Conservation (phyloP, 805 yeast genomes). For the Teunomyces tritomae region DNA sequence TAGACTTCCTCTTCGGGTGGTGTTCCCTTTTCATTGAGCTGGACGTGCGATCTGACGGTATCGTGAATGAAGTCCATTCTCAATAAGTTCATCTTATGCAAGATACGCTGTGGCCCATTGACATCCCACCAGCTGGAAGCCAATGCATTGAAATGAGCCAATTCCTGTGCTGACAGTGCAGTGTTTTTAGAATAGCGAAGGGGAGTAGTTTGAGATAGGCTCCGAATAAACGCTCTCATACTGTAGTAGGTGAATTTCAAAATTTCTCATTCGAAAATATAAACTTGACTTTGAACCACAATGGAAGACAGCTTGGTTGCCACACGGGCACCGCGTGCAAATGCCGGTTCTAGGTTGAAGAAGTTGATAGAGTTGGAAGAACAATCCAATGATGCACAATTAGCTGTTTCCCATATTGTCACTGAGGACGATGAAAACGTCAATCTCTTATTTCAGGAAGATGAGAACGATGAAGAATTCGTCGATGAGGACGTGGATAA, state of each 20-base stretch:
- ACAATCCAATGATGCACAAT: slow-evolving; percentile 33
- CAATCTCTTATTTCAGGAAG: slow-evolving; percentile 63
- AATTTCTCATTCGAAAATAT: slow-evolving; percentile 2
- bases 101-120: slow-evolving; percentile 85
- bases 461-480: slow-evolving; percentile 30
- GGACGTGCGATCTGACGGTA: slow-evolving; percentile 47
- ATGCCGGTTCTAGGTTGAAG: slow-evolving; percentile 85
- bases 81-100: slow-evolving; percentile 90
- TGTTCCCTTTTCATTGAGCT: slow-evolving; percentile 33
- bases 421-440: slow-evolving; percentile 76
- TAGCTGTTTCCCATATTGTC: slow-evolving; percentile 20
- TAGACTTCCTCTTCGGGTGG: slow-evolving; percentile 49
- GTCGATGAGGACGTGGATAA: slow-evolving; percentile 17
- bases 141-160: slow-evolving; percentile 75
- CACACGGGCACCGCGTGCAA: slow-evolving; percentile 73
- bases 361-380: slow-evolving; percentile 72
- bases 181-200: neutral
- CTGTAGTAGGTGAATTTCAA: neutral
- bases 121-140: slow-evolving; percentile 99
- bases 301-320: slow-evolving; percentile 60
- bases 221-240: neutral
- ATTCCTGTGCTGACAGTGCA: slow-evolving; percentile 42
- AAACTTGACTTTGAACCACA: neutral
- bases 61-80: slow-evolving; percentile 83
- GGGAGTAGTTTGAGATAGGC: neutral